phyloP scores from a whole-genome alignment of 2,329 filamentous ascomycete genomes.

The Penicillium paneum region DNA sequence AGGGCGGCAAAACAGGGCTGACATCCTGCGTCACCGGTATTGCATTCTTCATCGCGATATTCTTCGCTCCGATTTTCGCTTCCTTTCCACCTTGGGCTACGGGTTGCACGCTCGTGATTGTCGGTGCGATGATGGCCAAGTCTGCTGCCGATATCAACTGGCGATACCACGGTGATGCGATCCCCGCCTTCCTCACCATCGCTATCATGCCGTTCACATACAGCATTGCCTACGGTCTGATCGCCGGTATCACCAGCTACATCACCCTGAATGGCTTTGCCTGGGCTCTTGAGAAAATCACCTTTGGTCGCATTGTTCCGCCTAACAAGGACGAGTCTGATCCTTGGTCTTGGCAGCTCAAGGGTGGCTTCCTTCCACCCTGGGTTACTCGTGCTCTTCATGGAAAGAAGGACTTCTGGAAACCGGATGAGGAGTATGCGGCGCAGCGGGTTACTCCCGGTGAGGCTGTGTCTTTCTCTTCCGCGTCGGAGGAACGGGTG shows the following conservation, averaged over 20 bases:
- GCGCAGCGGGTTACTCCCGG: slow-evolving; percentile 9
- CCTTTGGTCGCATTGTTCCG: slow-evolving; percentile 68
- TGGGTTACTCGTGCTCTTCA: slow-evolving; percentile 64
- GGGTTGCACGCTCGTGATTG: slow-evolving; percentile 80
- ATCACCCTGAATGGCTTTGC: slow-evolving; percentile 69
- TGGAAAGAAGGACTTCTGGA: slow-evolving; percentile 75
- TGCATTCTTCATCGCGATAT: slow-evolving; percentile 82
- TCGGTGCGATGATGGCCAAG: slow-evolving; percentile 82
- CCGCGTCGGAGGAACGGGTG: slow-evolving; percentile 18
- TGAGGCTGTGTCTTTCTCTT: slow-evolving; percentile 13
- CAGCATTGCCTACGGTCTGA: slow-evolving; percentile 81
- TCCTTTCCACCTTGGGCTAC: slow-evolving; percentile 88
- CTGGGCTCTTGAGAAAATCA: slow-evolving; percentile 64
- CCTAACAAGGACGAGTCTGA: slow-evolving; percentile 74
- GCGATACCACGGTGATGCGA: slow-evolving; percentile 76
- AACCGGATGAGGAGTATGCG: slow-evolving; percentile 29
- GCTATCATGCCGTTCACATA: slow-evolving; percentile 88
- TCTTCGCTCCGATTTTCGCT: slow-evolving; percentile 87
- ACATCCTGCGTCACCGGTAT: slow-evolving; percentile 74
- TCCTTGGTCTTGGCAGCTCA: slow-evolving; percentile 73
- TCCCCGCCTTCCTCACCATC: slow-evolving; percentile 81
- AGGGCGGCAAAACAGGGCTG: slow-evolving; percentile 81
- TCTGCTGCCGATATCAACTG: slow-evolving; percentile 83
- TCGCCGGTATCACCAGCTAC: slow-evolving; percentile 75
- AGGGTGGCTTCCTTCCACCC: slow-evolving; percentile 69